Percentiles rank a stretch among this genome's conserved stretches.
Conservation (phyloP, 2,329 filamentous ascomycete genomes). For the Verticillium zaregamsianum region DNA sequence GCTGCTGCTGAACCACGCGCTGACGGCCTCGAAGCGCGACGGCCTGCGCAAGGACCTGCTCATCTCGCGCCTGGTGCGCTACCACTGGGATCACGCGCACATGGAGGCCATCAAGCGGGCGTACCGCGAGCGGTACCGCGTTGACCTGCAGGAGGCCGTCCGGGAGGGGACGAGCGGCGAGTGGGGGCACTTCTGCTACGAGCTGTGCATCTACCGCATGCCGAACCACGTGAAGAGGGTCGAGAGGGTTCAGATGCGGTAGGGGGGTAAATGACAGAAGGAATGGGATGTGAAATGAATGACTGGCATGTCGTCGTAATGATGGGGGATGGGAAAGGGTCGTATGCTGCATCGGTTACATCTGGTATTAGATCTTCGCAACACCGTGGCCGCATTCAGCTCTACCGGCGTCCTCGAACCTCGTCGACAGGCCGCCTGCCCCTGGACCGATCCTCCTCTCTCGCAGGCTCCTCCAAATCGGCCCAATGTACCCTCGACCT, state of each 20-base stretch:
- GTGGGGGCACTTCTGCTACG: slow-evolving; percentile 72
- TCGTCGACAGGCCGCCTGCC: neutral
- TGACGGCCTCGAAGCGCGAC: slow-evolving; percentile 69
- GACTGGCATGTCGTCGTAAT: neutral
- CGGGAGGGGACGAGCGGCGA: slow-evolving; percentile 71
- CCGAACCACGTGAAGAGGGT: slow-evolving; percentile 54
- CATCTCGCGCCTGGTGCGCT: slow-evolving; percentile 79
- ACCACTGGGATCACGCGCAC: slow-evolving; percentile 89
- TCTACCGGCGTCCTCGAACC: neutral
- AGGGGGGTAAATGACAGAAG: neutral
- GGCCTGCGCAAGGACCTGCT: slow-evolving; percentile 77
- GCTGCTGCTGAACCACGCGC: slow-evolving; percentile 83
- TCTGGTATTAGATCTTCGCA: too few relatives aligned
- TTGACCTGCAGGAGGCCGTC: slow-evolving; percentile 72
- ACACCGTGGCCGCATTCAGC: neutral
- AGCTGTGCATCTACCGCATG: slow-evolving; percentile 61
- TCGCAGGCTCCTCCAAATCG: neutral
- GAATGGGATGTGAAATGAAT: neutral
- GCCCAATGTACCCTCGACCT: neutral
- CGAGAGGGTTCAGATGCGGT: slow-evolving; percentile 30
- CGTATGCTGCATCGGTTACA: neutral
- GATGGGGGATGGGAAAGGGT: neutral
- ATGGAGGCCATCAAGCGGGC: slow-evolving; percentile 74
- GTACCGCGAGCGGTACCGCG: slow-evolving; percentile 73
- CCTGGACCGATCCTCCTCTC: neutral